Base-by-base conservation (phyloP, 768 basidiomycete genomes). In the Russula vinacea region DNA sequence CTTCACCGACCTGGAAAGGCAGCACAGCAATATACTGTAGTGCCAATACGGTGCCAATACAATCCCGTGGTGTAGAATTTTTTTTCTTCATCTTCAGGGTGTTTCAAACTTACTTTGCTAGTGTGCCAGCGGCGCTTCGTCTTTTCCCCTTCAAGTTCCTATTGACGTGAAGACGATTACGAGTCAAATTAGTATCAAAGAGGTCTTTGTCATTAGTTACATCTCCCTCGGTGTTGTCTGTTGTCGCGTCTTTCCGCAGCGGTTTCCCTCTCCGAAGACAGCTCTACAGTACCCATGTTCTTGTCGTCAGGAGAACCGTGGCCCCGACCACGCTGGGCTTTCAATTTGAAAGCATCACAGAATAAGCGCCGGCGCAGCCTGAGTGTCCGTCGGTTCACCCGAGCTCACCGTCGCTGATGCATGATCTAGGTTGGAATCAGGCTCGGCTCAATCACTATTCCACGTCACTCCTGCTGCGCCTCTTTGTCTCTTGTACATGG, bases 191-290 rank as follows among this genome's bases (percentile, higher is more conserved):
- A n/a, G n/a, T n/a, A n/a, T n/a, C n/a, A n/a, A n/a, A n/a, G n/a
- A n/a, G n/a, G n/a, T n/a, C n/a, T n/a, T n/a, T n/a, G n/a, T n/a
- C n/a, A n/a, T n/a, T n/a, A n/a, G n/a, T n/a, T n/a, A 16, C 8
- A 33, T 45, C 56, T 7, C 26, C 55, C 26, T 44, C 9, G 4
- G 56, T 10, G 32, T 47, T 45, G 56, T 32, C n/a, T 32, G 7
- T 47, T 47, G 56, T 58, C 56, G 22, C 22, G 32, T 14, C 35
- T 22, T 24, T n/a, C 56, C 56, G 56, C 56, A 58, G 44, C 32
- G 14, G 29, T 44, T 57, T 57, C 29, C 42, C 29, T 45, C 42
- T 47, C 22, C 56, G 14, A 4, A 22, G 32, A 47, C 44, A 47
- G n/a, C 10, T 29, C 26, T 26, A 19, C 55, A 26, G 19, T 19